Evolutionary conservation across 495 filamentous ascomycete genomes (phyloP), one percentile per base, ranked within the genome.

Genomic region (Daldinia grandis): DNA sequence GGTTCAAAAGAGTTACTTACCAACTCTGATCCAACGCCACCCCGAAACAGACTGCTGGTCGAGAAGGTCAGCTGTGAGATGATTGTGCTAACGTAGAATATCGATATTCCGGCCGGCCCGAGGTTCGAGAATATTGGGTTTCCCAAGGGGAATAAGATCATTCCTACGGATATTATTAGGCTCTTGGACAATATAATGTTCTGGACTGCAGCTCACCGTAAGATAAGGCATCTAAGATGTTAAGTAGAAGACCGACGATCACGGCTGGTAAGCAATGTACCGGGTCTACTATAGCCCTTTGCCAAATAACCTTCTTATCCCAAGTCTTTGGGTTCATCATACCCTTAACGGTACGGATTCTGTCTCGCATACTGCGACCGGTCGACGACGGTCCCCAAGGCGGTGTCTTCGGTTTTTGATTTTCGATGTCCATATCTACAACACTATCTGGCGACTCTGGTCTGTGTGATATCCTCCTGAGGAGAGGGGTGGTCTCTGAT

Each of bases 1-100:
- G 17, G 9, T 24, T 33, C n/a, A 14, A 24, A 30, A 68, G 27
- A n/a, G n/a, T n/a, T 27, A 68, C 81, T 72, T 76, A 93, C 91
- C 90, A 98, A 91, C 76, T 98, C 95, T n/a, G 94, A 98, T 24
- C 95, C 95, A 72, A 98, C 89, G 6, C 92, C 95, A 12, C 95
- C 95, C 72, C 89, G 90, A 81, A 99, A 99, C 25, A 92, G 88
- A 74, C 93, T 97, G 5, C 93, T 92, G 5, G 88, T 86, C 1
- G 95, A 98, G 78, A 94, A 98, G n/a, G 93, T 91, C 50, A 99
- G 78, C 74, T 99, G 95, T 1, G 96, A 90, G 25, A 99, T 86
- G 66, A 99, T 97, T 63, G 93, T 96, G 82, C 94, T 98, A 68
- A 99, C 91, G 76, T 98, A 99, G 81, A 98, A 99, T 83, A 99